A percentile compares a stretch with the other conserved stretches of the same genome.
Conservation (phyloP, 441 rosid species). For the Pelargonium citronellum region DNA sequence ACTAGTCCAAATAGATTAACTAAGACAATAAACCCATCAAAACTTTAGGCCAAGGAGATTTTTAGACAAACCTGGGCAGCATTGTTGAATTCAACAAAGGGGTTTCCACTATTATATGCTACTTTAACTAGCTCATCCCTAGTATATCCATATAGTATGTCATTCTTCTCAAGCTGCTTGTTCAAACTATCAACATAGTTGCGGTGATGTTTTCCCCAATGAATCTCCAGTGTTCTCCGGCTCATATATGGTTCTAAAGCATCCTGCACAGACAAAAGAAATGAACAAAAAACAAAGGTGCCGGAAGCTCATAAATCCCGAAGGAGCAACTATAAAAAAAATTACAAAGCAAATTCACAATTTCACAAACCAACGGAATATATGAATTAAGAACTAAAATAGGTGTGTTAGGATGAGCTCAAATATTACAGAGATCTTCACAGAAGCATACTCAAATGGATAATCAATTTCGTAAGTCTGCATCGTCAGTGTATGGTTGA, state of each 20-base stretch:
- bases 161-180: conserved; percentile 52
- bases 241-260: conserved; percentile 90
- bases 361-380: not conserved
- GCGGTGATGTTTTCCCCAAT: conserved; percentile 72
- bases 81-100: conserved; percentile 66
- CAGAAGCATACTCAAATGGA: no score
- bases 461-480: no score
- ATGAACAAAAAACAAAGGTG: not conserved
- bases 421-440: no score
- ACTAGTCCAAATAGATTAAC: not conserved
- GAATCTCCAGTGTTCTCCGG: conserved; percentile 54
- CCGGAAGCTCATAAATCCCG: not conserved
- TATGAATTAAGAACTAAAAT: not conserved
- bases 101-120: conserved; percentile 76
- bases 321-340: conserved; percentile 4
- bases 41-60: conserved; percentile 1
- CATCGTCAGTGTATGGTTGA: no score
- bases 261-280: conserved; percentile 40
- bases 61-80: conserved; percentile 62
- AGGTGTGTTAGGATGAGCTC: not conserved
- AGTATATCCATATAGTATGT: conserved; percentile 62
- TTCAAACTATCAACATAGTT: conserved; percentile 62
- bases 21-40: not conserved
- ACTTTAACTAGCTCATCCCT: conserved; percentile 75
- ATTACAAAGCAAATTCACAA: not conserved